These are phyloP conservation scores for Zostera marina DNA, from an alignment of 116 monocot genomes.

Conservation along the genomic window DNA sequence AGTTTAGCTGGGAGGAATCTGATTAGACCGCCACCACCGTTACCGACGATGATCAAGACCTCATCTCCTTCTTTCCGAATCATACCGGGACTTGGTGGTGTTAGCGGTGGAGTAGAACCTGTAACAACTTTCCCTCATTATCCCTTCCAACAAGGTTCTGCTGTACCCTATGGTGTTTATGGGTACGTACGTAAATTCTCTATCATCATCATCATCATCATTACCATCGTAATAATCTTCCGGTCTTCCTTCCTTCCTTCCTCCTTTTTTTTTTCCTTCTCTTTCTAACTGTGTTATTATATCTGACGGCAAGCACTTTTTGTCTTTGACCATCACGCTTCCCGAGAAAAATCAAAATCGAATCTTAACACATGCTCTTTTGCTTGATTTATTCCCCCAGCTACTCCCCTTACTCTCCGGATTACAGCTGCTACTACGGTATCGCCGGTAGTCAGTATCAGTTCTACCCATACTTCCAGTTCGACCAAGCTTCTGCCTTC, in stretches of 20 bases:
- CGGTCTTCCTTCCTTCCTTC: slow-evolving; percentile 8
- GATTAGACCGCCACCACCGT: too few relatives aligned
- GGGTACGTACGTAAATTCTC: slow-evolving; percentile 40
- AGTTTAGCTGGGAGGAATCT: slow-evolving; percentile 34
- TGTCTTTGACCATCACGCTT: background rate
- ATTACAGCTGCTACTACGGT: too few relatives aligned
- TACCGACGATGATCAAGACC: slow-evolving; percentile 47
- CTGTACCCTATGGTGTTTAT: slow-evolving; percentile 63
- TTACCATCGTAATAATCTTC: slow-evolving; percentile 2
- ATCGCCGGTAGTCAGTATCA: too few relatives aligned
- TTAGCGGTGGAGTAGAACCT: slow-evolving; percentile 20
- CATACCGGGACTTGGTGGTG: slow-evolving; percentile 46
- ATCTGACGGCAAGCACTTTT: too few relatives aligned
- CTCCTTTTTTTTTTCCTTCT: slow-evolving; percentile 2
- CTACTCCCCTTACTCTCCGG: slow-evolving; percentile 65
- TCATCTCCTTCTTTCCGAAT: slow-evolving; percentile 20
- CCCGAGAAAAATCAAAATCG: too few relatives aligned
- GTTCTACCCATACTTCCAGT: slow-evolving; percentile 72
- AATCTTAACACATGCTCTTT: background rate
- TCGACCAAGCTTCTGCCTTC: too few relatives aligned
- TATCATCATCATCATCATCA: background rate
- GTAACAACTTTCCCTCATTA: slow-evolving; percentile 58
- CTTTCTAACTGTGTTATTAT: too few relatives aligned
- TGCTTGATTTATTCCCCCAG: slow-evolving; percentile 18
- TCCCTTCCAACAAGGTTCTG: slow-evolving; percentile 57